These are phyloP conservation scores for Debaryomycetaceae sp. DNA, from an alignment of 1,139 yeast genomes.

Conservation along the genomic window DNA sequence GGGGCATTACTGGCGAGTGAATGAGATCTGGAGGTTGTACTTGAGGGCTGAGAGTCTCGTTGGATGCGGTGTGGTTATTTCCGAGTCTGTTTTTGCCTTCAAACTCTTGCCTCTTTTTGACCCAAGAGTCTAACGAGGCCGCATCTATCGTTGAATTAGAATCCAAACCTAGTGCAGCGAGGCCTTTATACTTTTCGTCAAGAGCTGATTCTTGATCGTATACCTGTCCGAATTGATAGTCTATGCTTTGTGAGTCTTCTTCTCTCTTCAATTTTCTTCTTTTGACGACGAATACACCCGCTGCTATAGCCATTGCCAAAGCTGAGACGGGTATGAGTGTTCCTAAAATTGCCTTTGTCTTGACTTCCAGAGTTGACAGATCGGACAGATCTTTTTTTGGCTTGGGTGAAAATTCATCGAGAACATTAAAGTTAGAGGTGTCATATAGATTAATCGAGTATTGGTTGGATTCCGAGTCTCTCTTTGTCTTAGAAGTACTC, in stretches of 20 bases:
- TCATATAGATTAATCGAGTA: conserved; percentile 28
- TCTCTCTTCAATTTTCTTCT: conserved; percentile 17
- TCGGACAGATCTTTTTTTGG: neutral
- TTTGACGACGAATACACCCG: conserved; percentile 16
- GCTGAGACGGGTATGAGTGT: conserved; percentile 33
- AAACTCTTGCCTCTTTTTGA: conserved; percentile 47
- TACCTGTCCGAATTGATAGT: conserved; percentile 34
- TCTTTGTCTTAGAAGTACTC: conserved; percentile 13
- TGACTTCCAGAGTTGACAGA: neutral
- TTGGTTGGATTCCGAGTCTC: conserved; percentile 4
- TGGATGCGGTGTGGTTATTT: conserved; percentile 28
- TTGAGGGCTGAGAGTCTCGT: conserved; percentile 22
- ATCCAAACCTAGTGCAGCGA: conserved; percentile 28
- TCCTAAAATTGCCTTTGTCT: conserved; percentile 33
- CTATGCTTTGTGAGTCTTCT: conserved; percentile 26
- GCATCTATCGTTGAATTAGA: conserved; percentile 37
- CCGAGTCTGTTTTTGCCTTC: conserved; percentile 28
- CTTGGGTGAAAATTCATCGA: conserved; percentile 13
- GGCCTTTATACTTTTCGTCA: neutral
- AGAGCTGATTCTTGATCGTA: conserved; percentile 13
- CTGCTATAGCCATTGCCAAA: conserved; percentile 16
- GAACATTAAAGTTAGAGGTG: conserved; percentile 18
- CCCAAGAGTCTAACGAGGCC: conserved; percentile 49
- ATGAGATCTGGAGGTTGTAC: neutral
- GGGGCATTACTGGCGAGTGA: neutral